Conservation (phyloP, 2,329 filamentous ascomycete genomes). For the Aspergillus novoparasiticus region DNA sequence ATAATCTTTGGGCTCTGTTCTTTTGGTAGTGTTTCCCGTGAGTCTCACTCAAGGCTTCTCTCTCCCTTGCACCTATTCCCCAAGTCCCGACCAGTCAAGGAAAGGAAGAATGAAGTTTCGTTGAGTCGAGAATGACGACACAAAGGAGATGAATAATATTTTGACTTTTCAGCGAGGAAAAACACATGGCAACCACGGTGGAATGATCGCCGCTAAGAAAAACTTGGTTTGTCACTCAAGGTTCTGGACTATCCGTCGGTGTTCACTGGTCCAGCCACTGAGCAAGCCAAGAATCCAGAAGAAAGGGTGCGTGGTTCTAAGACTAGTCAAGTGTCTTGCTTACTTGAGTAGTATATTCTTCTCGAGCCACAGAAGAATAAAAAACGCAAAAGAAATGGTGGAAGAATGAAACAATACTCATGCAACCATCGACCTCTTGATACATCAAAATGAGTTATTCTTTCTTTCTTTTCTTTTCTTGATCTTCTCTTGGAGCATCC, state of each 20-base stretch:
- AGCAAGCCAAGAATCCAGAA: constrained; percentile 14
- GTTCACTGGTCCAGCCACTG: constrained; percentile 21
- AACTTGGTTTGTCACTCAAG: constrained; percentile 11
- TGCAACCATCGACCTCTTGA: constrained; percentile 1
- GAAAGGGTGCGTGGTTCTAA: constrained; percentile 10
- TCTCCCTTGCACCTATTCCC: constrained; percentile 1
- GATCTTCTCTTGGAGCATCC: neutral
- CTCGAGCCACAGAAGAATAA: neutral
- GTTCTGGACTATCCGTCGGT: constrained; percentile 17
- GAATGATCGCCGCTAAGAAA: constrained; percentile 28
- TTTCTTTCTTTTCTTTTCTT: neutral
- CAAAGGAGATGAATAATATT: constrained; percentile 6
- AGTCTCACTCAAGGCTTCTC: neutral
- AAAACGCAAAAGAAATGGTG: neutral
- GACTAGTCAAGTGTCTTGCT: constrained; percentile 6
- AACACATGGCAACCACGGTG: constrained; percentile 29
- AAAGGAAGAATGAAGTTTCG: neutral
- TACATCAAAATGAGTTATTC: neutral
- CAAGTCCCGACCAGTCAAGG: neutral
- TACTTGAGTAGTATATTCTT: neutral
- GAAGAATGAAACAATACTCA: constrained; percentile 14
- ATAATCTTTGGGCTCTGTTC: neutral
- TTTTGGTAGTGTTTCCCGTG: neutral
- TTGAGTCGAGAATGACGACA: neutral
- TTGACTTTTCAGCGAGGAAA: constrained; percentile 23